These are phyloP conservation scores for Fusarium tjaetaba DNA, from an alignment of 2,329 filamentous ascomycete species.

Conservation along the genomic window DNA sequence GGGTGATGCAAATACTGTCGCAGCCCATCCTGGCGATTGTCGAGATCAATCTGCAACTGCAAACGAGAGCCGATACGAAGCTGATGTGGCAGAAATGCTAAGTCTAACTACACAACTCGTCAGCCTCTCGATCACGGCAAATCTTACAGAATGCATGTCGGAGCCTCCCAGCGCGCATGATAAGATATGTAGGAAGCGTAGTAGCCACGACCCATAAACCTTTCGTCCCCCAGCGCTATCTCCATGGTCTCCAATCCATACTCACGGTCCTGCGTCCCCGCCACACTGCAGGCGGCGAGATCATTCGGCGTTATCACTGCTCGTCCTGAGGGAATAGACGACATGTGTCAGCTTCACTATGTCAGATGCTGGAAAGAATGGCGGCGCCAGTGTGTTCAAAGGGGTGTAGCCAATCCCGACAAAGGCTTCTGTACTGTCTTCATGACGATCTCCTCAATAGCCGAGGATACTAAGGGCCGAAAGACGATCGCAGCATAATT, in stretches of 20 bases:
- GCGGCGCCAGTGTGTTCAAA: neutral
- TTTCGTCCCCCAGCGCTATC: accelerated
- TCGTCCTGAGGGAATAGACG: neutral
- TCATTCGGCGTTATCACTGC: neutral
- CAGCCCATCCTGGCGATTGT: neutral
- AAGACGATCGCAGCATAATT: too few relatives aligned
- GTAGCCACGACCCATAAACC: neutral
- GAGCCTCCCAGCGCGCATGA: accelerated
- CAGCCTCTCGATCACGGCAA: neutral
- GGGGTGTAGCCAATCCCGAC: too few relatives aligned
- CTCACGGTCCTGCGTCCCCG: neutral
- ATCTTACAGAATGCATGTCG: neutral
- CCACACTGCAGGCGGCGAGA: too few relatives aligned
- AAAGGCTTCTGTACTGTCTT: neutral
- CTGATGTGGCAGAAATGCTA: accelerated
- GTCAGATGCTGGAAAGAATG: neutral
- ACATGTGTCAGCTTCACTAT: neutral
- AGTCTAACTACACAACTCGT: accelerated
- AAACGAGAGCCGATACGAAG: neutral
- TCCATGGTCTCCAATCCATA: neutral
- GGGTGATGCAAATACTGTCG: accelerated
- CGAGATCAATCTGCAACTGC: accelerated
- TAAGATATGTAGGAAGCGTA: neutral
- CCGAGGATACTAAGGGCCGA: too few relatives aligned
- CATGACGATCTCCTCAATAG: too few relatives aligned